Conservation (phyloP, 1,284 basidiomycete species). For the Mycocalia duriaeana region DNA sequence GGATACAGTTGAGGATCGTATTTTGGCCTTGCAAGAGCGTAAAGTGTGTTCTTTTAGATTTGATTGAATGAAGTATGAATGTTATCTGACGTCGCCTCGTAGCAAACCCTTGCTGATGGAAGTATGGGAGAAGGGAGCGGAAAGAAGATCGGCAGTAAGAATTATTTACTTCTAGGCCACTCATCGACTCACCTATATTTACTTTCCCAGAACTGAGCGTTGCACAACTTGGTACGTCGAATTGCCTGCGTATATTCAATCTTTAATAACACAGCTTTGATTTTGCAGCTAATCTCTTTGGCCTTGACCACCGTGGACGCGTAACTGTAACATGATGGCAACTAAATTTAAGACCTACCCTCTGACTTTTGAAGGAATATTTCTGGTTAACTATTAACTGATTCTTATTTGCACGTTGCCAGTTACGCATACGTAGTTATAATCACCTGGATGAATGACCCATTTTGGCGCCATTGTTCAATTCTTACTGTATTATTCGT, state of each 20-base stretch:
- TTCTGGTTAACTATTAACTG: too few species aligned
- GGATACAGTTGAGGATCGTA: constrained; percentile 56
- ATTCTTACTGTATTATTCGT: too few species aligned
- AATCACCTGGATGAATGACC: too few species aligned
- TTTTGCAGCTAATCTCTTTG: constrained; percentile 34
- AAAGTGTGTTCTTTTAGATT: constrained; percentile 39
- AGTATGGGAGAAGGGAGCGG: constrained; percentile 55
- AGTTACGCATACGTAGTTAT: too few species aligned
- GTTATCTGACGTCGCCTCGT: constrained; percentile 1
- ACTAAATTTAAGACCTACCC: too few species aligned
- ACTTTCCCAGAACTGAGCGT: background rate
- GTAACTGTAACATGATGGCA: too few species aligned
- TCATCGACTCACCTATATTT: too few species aligned
- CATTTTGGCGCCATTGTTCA: too few species aligned
- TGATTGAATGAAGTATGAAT: too few species aligned
- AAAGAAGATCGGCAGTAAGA: constrained; percentile 43
- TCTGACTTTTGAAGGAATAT: too few species aligned
- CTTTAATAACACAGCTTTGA: background rate
- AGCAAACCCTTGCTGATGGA: constrained; percentile 52
- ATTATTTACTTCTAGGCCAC: too few species aligned
- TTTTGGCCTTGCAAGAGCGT: constrained; percentile 51
- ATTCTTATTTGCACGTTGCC: too few species aligned
- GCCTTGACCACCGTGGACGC: constrained; percentile 40
- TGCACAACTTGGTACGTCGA: constrained; percentile 24
- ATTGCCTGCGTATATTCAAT: constrained; percentile 24